These are phyloP conservation scores for Gossypium australe DNA, from an alignment of 345 rosid genomes.

Conservation along the genomic window DNA sequence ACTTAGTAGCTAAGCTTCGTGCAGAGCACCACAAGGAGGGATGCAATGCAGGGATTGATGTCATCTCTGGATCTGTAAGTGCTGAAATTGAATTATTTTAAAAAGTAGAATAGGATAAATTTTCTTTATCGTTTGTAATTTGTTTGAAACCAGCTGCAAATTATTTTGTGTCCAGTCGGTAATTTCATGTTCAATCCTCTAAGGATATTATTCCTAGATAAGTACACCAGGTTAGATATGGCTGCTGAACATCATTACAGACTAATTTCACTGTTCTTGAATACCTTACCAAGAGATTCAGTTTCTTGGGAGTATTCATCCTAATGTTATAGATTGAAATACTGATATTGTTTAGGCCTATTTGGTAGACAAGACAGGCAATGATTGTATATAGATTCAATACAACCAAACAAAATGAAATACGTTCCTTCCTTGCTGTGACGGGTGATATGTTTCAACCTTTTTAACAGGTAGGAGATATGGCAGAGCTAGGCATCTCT, in stretches of 20 bases:
- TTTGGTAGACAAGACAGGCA: not conserved
- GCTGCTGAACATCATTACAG: not conserved
- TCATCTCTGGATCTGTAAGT: constrained; percentile 90
- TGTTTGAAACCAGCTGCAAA: not conserved
- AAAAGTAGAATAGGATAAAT: not conserved
- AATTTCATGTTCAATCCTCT: not conserved
- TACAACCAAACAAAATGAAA: not conserved
- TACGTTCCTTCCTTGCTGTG: not conserved
- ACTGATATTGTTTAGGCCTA: not conserved
- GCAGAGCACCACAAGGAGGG: constrained; percentile 91
- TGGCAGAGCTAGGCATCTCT: constrained; percentile 78
- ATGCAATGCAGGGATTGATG: constrained; percentile 80
- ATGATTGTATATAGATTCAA: not conserved
- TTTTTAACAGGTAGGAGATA: constrained; percentile 68
- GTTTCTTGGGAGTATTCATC: not conserved
- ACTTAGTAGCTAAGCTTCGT: constrained; percentile 87
- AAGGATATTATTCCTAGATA: not conserved
- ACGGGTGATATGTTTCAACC: not conserved
- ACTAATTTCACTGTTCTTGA: not conserved
- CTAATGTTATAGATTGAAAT: not conserved
- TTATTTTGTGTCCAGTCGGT: not conserved
- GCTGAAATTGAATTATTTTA: not conserved
- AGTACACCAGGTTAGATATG: not conserved
- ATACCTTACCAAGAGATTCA: not conserved
- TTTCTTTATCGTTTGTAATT: not conserved